Base-by-base conservation (phyloP, 1,139 yeast genomes). In the Taphrina sp. region DNA sequence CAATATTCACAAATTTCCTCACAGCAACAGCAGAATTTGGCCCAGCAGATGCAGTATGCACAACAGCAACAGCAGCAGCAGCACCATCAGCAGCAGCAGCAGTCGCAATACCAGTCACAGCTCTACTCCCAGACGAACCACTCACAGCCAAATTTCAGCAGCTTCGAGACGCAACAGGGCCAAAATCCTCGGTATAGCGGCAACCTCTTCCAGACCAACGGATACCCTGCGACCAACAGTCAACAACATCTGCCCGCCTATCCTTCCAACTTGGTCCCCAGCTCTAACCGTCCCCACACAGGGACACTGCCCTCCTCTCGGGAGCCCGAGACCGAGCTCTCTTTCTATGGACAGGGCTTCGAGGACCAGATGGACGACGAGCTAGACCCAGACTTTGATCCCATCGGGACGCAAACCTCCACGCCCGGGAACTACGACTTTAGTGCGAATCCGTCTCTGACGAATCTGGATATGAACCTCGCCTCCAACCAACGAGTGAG, bases 341-440 rank as follows among this genome's bases (percentile, higher is more conserved):
- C 24, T 5, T 26, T 20, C 2, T 43, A 29, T 19, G 47, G 47
- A 4, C 38, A 38, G 1, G 16, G 8, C 2, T 29, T 43, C 17
- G 47, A 17, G 28, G 47, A 43, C 8, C 31, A 31, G n/a, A 10
- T 43, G 26, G 47, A 43, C 28, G 47, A 43, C 19, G 47, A 43
- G 12, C 38, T 49, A 33, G 54, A 49, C 12, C 39, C 34, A 23
- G 54, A 49, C 31, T 17, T 34, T 7, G 54, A 49, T 14, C 39
- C 54, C 19, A 12, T 41, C 23, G 37, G 28, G 26, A 49, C 54
- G 10, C 54, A 49, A 33, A 46, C 54, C 3, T 49, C 54, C 19
- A 49, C 54, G 24, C 54, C 54, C n/a, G 54, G 39, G 14, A 29
- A 38, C 14, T 49, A 49, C 39, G 54, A 49, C 19, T 49, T 38